Percentiles rank a stretch among this genome's conserved stretches.
These are phyloP conservation scores for Starmerella asiatica DNA, from an alignment of 805 yeast genomes.

Conservation along the genomic window DNA sequence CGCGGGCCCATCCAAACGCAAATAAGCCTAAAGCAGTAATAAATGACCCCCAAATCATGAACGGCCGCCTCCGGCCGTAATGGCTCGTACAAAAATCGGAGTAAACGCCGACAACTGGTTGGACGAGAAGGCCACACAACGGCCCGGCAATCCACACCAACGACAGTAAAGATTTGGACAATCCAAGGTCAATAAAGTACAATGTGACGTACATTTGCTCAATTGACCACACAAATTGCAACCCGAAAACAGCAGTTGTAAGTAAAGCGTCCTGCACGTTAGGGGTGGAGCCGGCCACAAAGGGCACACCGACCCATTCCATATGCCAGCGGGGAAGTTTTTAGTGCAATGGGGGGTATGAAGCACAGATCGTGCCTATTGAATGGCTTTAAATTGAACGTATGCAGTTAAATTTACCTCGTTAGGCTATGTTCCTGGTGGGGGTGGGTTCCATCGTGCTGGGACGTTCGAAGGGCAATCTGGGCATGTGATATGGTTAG, in stretches of 20 bases:
- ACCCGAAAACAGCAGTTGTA: slow-evolving; percentile 37
- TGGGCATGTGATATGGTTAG: too few species aligned
- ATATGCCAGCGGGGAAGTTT: slow-evolving; percentile 7
- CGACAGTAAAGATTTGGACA: slow-evolving; percentile 42
- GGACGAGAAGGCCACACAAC: slow-evolving; percentile 47
- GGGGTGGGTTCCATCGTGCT: too few species aligned
- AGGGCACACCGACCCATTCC: slow-evolving; percentile 22
- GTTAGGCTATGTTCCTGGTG: too few species aligned
- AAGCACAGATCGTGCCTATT: too few species aligned
- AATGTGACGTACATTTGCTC: slow-evolving; percentile 56
- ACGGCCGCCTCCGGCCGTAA: slow-evolving; percentile 44
- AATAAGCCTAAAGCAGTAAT: slow-evolving; percentile 36
- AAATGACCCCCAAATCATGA: slow-evolving; percentile 41
- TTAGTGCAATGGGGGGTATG: too few species aligned
- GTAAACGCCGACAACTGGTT: slow-evolving; percentile 47
- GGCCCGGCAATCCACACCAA: slow-evolving; percentile 60
- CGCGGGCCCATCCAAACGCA: slow-evolving; percentile 30
- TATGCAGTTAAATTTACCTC: too few species aligned
- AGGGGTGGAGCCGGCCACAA: slow-evolving; percentile 13
- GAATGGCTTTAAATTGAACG: too few species aligned
- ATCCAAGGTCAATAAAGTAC: slow-evolving; percentile 45
- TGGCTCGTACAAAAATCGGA: slow-evolving; percentile 33
- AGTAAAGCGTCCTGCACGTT: slow-evolving; percentile 16
- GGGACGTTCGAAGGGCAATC: too few species aligned
- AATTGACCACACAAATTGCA: slow-evolving; percentile 52